Base-by-base conservation (phyloP, 306 rosid genomes). In the Lathyrus oleraceus region DNA sequence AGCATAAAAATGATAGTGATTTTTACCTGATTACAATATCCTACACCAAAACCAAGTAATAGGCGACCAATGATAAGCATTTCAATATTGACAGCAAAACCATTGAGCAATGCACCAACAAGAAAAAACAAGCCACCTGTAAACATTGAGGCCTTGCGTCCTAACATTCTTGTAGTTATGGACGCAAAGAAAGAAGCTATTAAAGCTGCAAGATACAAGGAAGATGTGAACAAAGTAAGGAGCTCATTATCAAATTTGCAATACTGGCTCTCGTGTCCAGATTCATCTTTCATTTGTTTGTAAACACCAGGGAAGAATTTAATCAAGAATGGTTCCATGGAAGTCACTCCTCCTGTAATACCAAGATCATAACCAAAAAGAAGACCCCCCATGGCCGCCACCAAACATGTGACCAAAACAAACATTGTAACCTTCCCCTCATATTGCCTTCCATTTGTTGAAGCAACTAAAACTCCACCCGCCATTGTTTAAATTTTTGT, bases 121-220 rank as follows among this genome's bases (percentile, higher is more conserved):
- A 40, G 45, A 1, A 40, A 40, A 40, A 40, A 40, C 45, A 40
- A 40, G 14, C 45, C 45, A 40, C 45, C 45, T 2, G 45, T 3
- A 40, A 40, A 40, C 45, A 40, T 40, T 40, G 45, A 40, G 45
- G n/a, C 5, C 45, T 40, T 65, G 20, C 78, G 63, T 5, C 78
- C 72, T 0, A 74, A 8, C 21, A 53, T 28, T 43, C 78, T 65
- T 42, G 78, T 65, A 5, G 72, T 74, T 6, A 47, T 25, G 0
- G 78, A 74, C 11, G 78, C 78, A 25, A 64, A 63, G 16, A 74
- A 65, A 42, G 78, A 74, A 17, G 40, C 77, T 68, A 38, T 49
- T 17, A 49, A 17, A 15, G 56, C 56, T 16, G 56, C 56, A 49
- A 49, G 25, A 17, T 49, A 49, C 56, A 49, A 17, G 25, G 56